phyloP scores from a whole-genome alignment of 2,329 filamentous ascomycete genomes.

The Penicillium sp. region DNA sequence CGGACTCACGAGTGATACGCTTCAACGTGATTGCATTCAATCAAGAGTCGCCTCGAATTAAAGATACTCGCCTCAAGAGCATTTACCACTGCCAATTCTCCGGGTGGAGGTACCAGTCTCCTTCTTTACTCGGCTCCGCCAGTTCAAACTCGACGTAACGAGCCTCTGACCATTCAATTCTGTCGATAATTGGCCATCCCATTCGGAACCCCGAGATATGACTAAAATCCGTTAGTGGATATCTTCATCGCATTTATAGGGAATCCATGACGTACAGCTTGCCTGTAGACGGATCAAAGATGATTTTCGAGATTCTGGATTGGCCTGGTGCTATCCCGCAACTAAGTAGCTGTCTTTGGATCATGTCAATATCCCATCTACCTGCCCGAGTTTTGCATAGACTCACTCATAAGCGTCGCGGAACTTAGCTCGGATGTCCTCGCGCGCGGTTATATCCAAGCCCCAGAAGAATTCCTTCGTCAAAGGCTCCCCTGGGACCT shows the following conservation, averaged over 20 bases:
- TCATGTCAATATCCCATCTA: slow-evolving; percentile 3
- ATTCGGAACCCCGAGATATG: slow-evolving; percentile 14
- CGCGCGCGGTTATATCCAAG: slow-evolving; percentile 10
- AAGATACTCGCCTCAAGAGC: too few relatives aligned
- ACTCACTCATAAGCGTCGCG: slow-evolving; percentile 19
- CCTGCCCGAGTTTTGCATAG: slow-evolving; percentile 7
- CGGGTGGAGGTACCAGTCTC: slow-evolving; percentile 12
- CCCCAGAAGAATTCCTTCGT: slow-evolving; percentile 18
- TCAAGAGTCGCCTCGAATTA: too few relatives aligned
- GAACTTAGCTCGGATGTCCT: slow-evolving; percentile 19
- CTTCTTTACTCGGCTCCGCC: slow-evolving; percentile 6
- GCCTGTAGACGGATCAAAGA: slow-evolving; percentile 17
- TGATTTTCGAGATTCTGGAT: slow-evolving; percentile 18
- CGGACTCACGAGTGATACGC: too few relatives aligned
- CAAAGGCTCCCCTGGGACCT: slow-evolving; percentile 15
- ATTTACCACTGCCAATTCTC: slow-evolving; percentile 8
- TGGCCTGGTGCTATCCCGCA: slow-evolving; percentile 11
- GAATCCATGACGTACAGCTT: slow-evolving; percentile 15
- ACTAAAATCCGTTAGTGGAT: slow-evolving; percentile 10
- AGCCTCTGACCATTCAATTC: slow-evolving; percentile 15
- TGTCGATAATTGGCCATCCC: slow-evolving; percentile 14
- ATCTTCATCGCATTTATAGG: slow-evolving; percentile 1
- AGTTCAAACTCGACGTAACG: slow-evolving; percentile 15
- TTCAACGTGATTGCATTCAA: too few relatives aligned
- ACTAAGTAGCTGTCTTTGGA: slow-evolving; percentile 14